Evolutionary conservation across 352 stramenopile genomes (phyloP).

Genomic region (Pythium grandisporangium): DNA sequence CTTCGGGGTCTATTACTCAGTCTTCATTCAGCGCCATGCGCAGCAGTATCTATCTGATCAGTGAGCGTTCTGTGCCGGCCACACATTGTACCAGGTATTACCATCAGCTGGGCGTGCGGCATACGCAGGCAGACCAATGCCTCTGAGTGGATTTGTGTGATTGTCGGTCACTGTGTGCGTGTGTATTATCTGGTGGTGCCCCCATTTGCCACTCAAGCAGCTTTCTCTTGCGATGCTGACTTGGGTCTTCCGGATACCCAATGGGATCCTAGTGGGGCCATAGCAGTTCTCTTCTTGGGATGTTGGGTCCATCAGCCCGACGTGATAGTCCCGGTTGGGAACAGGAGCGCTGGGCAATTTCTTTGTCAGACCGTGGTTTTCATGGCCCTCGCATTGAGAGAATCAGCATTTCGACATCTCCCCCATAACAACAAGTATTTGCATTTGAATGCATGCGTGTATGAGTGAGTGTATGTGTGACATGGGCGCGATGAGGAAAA

Average conservation of each 20-base stretch:
- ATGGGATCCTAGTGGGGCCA: slow-evolving; percentile 14
- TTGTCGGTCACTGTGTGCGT: too few species aligned
- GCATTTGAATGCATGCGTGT: slow-evolving; percentile 2
- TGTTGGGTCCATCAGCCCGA: slow-evolving; percentile 28
- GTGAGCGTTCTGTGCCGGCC: too few species aligned
- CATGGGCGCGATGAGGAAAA: slow-evolving; percentile 19
- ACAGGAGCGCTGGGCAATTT: slow-evolving; percentile 22
- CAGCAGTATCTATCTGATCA: too few species aligned
- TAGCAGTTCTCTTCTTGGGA: slow-evolving; percentile 10
- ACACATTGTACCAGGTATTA: too few species aligned
- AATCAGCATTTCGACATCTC: slow-evolving; percentile 27
- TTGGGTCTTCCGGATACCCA: slow-evolving; percentile 26
- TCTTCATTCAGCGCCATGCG: background rate
- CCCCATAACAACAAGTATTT: slow-evolving; percentile 3
- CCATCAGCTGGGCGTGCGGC: slow-evolving; percentile 2
- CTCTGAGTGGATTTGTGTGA: background rate
- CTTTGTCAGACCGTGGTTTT: slow-evolving; percentile 20
- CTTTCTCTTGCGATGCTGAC: slow-evolving; percentile 12
- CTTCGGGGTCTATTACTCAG: too few species aligned
- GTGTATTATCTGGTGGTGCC: slow-evolving; percentile 4
- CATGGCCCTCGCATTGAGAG: slow-evolving; percentile 19
- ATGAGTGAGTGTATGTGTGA: slow-evolving; percentile 3
- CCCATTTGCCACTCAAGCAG: slow-evolving; percentile 21
- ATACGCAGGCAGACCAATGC: background rate
- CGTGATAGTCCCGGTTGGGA: slow-evolving; percentile 12